phyloP scores from a whole-genome alignment of 1,284 basidiomycete genomes.

The Sanghuangporus weigelae region DNA sequence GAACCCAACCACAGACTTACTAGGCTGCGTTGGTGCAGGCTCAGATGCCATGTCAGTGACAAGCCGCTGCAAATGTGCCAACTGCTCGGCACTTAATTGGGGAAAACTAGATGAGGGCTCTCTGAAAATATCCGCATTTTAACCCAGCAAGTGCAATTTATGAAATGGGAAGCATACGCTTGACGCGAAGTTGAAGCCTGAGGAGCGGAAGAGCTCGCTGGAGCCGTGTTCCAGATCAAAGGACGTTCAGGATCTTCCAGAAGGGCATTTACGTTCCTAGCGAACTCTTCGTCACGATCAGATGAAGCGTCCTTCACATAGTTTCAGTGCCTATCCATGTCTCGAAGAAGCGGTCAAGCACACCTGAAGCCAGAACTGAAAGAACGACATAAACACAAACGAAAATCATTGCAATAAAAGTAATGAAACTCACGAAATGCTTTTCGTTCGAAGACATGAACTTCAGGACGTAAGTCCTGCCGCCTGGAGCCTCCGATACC shows the following conservation, averaged over 20 bases:
- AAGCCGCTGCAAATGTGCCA: conserved; percentile 44
- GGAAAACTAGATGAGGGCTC: neutral
- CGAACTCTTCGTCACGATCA: conserved; percentile 65
- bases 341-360: neutral
- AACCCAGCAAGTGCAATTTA: neutral
- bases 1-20: conserved; percentile 16
- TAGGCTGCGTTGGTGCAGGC: conserved; percentile 17
- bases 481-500: conserved; percentile 53
- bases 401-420: conserved; percentile 1
- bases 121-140: neutral
- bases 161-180: neutral
- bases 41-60: conserved; percentile 25
- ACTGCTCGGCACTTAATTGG: conserved; percentile 34
- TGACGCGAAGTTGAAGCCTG: conserved; percentile 9
- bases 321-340: neutral
- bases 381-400: neutral
- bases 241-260: conserved; percentile 58
- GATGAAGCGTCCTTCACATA: conserved; percentile 56
- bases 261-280: conserved; percentile 60
- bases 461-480: conserved; percentile 72
- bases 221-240: conserved; percentile 45
- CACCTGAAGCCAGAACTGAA: conserved; percentile 82
- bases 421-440: conserved; percentile 61
- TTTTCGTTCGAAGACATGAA: conserved; percentile 76
- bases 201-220: conserved; percentile 18